These are phyloP conservation scores for Glutinoglossum americanum DNA, from an alignment of 495 filamentous ascomycete genomes.

Conservation along the genomic window DNA sequence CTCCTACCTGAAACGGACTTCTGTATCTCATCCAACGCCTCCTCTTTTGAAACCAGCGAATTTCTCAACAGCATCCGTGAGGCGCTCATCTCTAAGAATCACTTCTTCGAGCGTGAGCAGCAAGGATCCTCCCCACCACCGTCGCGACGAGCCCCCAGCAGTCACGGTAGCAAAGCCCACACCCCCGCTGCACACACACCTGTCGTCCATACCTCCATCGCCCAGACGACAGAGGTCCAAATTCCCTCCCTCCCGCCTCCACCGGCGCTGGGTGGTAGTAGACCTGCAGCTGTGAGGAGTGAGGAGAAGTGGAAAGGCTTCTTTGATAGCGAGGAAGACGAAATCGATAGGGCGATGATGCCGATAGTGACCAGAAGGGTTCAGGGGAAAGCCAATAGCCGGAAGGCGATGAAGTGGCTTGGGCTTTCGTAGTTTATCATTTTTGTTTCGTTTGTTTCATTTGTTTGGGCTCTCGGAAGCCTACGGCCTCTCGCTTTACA, in stretches of 20 bases:
- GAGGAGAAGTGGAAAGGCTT: not conserved
- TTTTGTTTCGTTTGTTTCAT: not conserved
- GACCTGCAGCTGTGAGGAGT: not conserved
- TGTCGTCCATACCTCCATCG: not conserved
- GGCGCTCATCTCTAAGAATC: slow-evolving; percentile 8
- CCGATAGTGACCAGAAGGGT: slow-evolving; percentile 8
- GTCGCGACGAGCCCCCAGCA: not conserved
- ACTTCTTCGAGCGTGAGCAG: slow-evolving; percentile 9
- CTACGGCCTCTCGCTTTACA: too few relatives aligned
- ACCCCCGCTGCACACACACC: not conserved
- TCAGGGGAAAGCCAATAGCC: slow-evolving; percentile 9
- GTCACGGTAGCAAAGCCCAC: not conserved
- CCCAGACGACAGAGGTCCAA: not conserved
- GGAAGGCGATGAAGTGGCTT: slow-evolving; percentile 15
- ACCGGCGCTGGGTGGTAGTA: not conserved
- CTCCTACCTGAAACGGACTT: slow-evolving; percentile 8
- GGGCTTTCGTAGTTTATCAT: slow-evolving; percentile 9
- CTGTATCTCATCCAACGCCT: slow-evolving; percentile 11
- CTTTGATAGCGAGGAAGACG: slow-evolving; percentile 10
- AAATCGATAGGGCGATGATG: not conserved
- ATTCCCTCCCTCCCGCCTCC: not conserved
- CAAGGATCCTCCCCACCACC: not conserved
- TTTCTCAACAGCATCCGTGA: slow-evolving; percentile 11
- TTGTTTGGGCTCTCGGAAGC: not conserved
- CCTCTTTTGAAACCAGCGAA: slow-evolving; percentile 8